A percentile compares a stretch with the other conserved stretches of the same genome.
Conservation (phyloP, 2,329 filamentous ascomycete species). For the Arthroderma sp. region DNA sequence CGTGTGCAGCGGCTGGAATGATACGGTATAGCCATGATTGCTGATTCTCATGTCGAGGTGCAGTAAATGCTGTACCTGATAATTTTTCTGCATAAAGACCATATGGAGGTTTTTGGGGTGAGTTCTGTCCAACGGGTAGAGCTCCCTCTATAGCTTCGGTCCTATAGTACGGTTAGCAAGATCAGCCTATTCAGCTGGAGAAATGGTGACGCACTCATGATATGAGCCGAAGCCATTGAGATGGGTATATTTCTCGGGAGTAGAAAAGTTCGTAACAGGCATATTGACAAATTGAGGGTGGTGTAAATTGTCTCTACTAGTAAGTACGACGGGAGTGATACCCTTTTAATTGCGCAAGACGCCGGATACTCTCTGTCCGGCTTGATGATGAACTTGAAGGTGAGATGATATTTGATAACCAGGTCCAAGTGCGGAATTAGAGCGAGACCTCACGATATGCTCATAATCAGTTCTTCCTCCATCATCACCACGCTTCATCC, state of each 20-base stretch:
- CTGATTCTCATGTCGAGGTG: constrained; percentile 54
- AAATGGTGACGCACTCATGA: constrained; percentile 49
- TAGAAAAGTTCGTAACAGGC: constrained; percentile 51
- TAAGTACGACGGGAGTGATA: no score
- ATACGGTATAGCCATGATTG: constrained; percentile 63
- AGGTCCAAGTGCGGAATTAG: no score
- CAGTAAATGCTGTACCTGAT: constrained; percentile 59
- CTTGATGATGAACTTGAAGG: no score
- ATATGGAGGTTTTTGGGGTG: constrained; percentile 64
- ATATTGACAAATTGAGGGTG: constrained; percentile 27
- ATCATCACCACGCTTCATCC: no score
- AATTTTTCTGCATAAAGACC: constrained; percentile 75
- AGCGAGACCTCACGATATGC: no score
- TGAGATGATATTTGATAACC: no score
- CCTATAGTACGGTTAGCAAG: constrained; percentile 31
- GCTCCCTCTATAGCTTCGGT: constrained; percentile 64
- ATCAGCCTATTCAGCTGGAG: background rate
- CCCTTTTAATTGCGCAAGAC: no score
- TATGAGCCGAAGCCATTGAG: constrained; percentile 66
- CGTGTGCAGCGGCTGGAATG: constrained; percentile 50
- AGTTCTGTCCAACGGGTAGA: constrained; percentile 63
- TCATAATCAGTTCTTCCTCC: no score
- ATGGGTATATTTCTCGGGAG: constrained; percentile 59
- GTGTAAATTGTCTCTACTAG: no score
- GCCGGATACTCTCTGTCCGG: no score